Evolutionary conservation across 2,329 filamentous ascomycete species (phyloP).

Genomic region (Cladosporium sp.): DNA sequence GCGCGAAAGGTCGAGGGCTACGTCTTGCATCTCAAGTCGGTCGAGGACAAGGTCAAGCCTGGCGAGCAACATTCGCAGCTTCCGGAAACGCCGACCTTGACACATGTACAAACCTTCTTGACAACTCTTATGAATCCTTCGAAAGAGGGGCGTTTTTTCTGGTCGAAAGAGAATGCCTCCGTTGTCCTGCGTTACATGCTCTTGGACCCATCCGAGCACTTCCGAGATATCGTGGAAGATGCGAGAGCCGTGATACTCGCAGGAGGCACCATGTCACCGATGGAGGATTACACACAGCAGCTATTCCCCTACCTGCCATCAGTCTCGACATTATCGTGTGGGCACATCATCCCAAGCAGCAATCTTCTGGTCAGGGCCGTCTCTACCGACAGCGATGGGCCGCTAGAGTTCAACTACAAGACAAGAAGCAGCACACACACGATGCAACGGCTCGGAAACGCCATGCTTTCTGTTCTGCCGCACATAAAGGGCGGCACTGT

Average conservation of each 20-base stretch:
- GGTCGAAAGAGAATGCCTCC: constrained; percentile 49
- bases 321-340: constrained; percentile 84
- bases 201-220: constrained; percentile 87
- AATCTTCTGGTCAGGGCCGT: constrained; percentile 82
- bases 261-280: constrained; percentile 97
- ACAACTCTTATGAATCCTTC: constrained; percentile 84
- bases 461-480: constrained; percentile 70
- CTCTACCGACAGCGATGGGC: constrained; percentile 48
- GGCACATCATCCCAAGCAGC: constrained; percentile 83
- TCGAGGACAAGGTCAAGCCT: background rate
- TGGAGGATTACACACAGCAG: constrained; percentile 84
- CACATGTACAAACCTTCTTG: constrained; percentile 69
- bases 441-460: constrained; percentile 69
- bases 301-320: constrained; percentile 74
- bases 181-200: constrained; percentile 80
- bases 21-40: constrained; percentile 56
- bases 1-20: constrained; percentile 96
- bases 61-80: background rate
- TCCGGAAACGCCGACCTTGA: constrained; percentile 55
- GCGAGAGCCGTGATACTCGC: constrained; percentile 87
- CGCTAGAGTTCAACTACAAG: constrained; percentile 87
- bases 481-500: constrained; percentile 86
- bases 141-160: constrained; percentile 64
- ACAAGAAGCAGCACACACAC: constrained; percentile 69
- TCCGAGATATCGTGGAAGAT: constrained; percentile 80